Conservation (phyloP, 805 yeast species). For the Starmerella bombi region DNA sequence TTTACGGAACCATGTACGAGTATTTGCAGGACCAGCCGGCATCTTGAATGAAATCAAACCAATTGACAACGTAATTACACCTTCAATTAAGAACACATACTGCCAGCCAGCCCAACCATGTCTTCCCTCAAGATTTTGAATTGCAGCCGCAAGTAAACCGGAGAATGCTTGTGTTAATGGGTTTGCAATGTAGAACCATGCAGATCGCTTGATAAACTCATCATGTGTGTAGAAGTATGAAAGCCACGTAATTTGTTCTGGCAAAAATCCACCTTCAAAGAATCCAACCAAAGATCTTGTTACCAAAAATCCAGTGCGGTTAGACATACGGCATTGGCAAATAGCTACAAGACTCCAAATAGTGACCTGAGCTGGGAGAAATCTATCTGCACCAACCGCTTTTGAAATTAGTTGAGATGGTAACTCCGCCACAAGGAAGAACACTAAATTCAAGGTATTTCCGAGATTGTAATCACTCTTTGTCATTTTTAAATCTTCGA, state of each 20-base stretch:
- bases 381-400: conserved; percentile 48
- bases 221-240: conserved; percentile 49
- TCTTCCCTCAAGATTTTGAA: conserved; percentile 38
- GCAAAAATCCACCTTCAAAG: conserved; percentile 59
- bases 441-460: conserved; percentile 40
- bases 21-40: conserved; percentile 45
- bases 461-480: conserved; percentile 50
- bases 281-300: conserved; percentile 42
- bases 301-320: conserved; percentile 33
- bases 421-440: conserved; percentile 47
- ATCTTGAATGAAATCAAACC: conserved; percentile 39
- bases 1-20: conserved; percentile 37
- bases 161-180: conserved; percentile 36
- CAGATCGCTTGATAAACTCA: conserved; percentile 46
- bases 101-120: conserved; percentile 44
- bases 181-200: conserved; percentile 47
- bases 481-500: conserved; percentile 39
- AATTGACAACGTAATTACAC: conserved; percentile 40
- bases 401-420: conserved; percentile 59
- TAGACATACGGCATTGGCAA: conserved; percentile 36
- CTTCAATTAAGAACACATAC: conserved; percentile 55
- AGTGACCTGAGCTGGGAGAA: conserved; percentile 48
- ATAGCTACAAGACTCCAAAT: conserved; percentile 47
- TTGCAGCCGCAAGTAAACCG: conserved; percentile 41
- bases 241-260: conserved; percentile 50